Percentiles rank a stretch among this genome's conserved stretches.
Conservation (phyloP, 2,329 filamentous ascomycete genomes). For the Hawksworthiomyces lignivorus region DNA sequence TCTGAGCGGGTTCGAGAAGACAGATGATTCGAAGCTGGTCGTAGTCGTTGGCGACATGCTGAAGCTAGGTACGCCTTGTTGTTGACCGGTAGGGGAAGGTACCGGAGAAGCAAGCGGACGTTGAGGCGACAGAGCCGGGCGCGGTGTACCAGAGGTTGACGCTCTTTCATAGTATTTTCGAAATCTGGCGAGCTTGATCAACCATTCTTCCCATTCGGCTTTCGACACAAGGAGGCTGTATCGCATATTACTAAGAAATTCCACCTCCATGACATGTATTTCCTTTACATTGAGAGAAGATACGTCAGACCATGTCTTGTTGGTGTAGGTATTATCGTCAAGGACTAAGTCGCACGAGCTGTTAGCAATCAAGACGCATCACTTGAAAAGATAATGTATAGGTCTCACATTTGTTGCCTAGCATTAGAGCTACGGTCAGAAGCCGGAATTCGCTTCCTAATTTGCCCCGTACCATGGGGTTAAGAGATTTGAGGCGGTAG, state of each 20-base stretch:
- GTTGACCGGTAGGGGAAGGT: constrained; percentile 37
- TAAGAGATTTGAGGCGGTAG: constrained; percentile 84
- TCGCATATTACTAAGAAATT: constrained; percentile 96
- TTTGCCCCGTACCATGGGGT: constrained; percentile 82
- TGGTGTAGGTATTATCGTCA: constrained; percentile 98
- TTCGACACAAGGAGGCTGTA: constrained; percentile 86
- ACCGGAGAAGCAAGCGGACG: constrained; percentile 37
- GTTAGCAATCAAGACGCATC: constrained; percentile 11
- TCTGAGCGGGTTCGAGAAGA: constrained; percentile 2
- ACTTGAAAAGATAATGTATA: neutral
- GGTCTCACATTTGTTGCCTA: constrained; percentile 84
- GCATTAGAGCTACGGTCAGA: constrained; percentile 90
- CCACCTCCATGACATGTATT: constrained; percentile 99
- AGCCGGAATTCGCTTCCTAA: constrained; percentile 89
- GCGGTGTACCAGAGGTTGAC: constrained; percentile 22
- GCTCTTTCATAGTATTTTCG: constrained; percentile 74
- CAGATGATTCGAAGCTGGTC: no score
- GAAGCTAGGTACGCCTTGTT: constrained; percentile 10
- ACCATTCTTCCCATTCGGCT: constrained; percentile 81
- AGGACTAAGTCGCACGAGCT: constrained; percentile 48
- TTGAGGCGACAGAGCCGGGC: constrained; percentile 27
- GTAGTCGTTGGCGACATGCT: neutral
- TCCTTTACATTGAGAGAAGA: constrained; percentile 89
- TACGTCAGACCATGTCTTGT: constrained; percentile 98
- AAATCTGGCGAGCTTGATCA: constrained; percentile 73